Conservation (phyloP, 1,139 yeast genomes). For the Pichia sp. region DNA sequence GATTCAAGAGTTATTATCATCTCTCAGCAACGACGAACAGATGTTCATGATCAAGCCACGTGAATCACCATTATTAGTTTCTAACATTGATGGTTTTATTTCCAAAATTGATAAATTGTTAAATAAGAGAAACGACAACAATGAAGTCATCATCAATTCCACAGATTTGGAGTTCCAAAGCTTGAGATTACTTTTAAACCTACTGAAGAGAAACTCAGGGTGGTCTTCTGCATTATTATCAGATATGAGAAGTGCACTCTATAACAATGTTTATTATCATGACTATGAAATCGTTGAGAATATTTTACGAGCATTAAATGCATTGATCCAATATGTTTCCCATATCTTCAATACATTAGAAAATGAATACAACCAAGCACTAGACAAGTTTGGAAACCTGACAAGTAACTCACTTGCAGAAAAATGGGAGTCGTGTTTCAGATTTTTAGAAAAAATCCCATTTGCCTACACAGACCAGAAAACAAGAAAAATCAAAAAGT, state of each 20-base stretch:
- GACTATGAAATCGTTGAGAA: constrained; percentile 31
- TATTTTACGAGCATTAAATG: constrained; percentile 51
- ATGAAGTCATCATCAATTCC: constrained; percentile 22
- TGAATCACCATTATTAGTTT: constrained; percentile 38
- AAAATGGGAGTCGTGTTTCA: constrained; percentile 48
- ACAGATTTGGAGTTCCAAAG: constrained; percentile 29
- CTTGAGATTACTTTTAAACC: constrained; percentile 31
- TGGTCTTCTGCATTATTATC: constrained; percentile 52
- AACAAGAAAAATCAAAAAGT: constrained; percentile 21
- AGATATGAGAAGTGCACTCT: constrained; percentile 37
- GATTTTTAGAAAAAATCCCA: constrained; percentile 41
- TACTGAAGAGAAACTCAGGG: constrained; percentile 46
- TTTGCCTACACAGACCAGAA: constrained; percentile 25
- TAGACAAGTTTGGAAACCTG: constrained; percentile 46
- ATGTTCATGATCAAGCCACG: constrained; percentile 42
- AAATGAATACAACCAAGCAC: constrained; percentile 48
- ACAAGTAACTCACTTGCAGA: constrained; percentile 46
- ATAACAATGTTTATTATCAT: constrained; percentile 12
- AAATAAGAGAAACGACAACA: constrained; percentile 5
- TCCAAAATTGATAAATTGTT: constrained; percentile 21
- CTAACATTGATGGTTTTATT: constrained; percentile 9
- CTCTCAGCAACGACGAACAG: constrained; percentile 26
- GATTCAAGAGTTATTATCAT: constrained; percentile 22
- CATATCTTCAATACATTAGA: constrained; percentile 41
- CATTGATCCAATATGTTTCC: constrained; percentile 58